Conservation (phyloP, 2,329 filamentous ascomycete species). For the Colletotrichum filicis region DNA sequence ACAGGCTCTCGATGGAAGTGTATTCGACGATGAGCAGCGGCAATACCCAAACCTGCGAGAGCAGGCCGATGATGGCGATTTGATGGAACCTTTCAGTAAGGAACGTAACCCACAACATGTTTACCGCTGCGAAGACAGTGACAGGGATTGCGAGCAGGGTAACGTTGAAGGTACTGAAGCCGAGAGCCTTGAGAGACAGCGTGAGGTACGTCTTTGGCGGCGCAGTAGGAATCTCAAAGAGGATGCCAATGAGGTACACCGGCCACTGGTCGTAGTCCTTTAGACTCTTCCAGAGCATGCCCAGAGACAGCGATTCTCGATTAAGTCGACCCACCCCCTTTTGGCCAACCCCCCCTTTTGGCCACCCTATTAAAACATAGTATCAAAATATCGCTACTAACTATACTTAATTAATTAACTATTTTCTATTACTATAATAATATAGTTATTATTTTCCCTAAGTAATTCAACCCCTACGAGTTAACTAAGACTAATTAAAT, state of each 20-base stretch:
- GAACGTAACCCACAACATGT: constrained; percentile 6
- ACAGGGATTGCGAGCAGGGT: constrained; percentile 63
- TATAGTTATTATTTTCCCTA: too few species aligned
- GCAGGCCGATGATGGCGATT: constrained; percentile 40
- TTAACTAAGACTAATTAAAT: too few species aligned
- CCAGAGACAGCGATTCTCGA: constrained; percentile 59
- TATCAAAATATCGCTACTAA: too few species aligned
- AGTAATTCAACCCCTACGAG: too few species aligned
- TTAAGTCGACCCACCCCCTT: too few species aligned
- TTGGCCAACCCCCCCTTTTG: too few species aligned
- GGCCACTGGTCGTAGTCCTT: constrained; percentile 67
- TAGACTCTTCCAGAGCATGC: constrained; percentile 56
- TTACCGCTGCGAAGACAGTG: background rate
- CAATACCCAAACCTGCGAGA: constrained; percentile 60
- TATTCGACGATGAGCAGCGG: constrained; percentile 60
- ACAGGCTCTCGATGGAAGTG: constrained; percentile 44
- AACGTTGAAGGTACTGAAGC: constrained; percentile 62
- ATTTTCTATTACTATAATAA: too few species aligned
- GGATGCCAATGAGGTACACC: constrained; percentile 56
- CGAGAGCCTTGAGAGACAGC: constrained; percentile 59
- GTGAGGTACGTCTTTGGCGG: constrained; percentile 56
- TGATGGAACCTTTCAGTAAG: constrained; percentile 56
- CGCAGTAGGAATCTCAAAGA: constrained; percentile 40
- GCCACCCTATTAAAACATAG: too few species aligned
- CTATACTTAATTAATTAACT: too few species aligned